These are phyloP conservation scores for Yarrowia hollandica DNA, from an alignment of 805 yeast species.

Conservation along the genomic window DNA sequence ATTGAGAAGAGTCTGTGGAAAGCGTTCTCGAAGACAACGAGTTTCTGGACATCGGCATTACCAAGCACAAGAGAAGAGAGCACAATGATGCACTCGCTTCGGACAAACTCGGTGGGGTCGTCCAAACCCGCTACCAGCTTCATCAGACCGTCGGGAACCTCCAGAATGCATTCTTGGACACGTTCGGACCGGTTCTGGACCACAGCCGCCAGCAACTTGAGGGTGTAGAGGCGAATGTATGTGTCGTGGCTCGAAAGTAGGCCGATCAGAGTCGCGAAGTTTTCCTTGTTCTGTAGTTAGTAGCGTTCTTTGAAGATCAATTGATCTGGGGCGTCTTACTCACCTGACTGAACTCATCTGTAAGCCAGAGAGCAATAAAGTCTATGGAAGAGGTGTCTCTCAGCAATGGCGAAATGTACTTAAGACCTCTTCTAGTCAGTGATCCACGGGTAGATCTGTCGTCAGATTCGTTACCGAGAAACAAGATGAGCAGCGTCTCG, in stretches of 20 bases:
- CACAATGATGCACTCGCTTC: conserved; percentile 81
- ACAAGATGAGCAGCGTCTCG: conserved; percentile 80
- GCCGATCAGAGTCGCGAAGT: conserved; percentile 52
- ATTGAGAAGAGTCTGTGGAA: conserved; percentile 81
- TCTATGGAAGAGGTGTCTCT: conserved; percentile 57
- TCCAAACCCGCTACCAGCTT: conserved; percentile 59
- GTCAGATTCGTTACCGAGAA: conserved; percentile 61
- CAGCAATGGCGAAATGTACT: conserved; percentile 68
- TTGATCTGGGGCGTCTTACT: conserved; percentile 1
- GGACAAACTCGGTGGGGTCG: conserved; percentile 75
- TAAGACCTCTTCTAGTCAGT: conserved; percentile 24
- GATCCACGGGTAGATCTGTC: conserved; percentile 30
- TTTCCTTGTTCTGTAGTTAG: conserved; percentile 42
- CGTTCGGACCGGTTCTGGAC: conserved; percentile 71
- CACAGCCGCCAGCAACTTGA: conserved; percentile 82
- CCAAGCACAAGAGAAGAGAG: conserved; percentile 79
- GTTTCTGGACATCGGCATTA: conserved; percentile 81
- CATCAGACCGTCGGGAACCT: conserved; percentile 50
- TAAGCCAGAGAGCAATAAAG: conserved; percentile 90
- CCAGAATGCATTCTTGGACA: conserved; percentile 70
- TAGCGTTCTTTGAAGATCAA: background rate
- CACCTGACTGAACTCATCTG: conserved; percentile 83
- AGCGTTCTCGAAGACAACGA: conserved; percentile 92
- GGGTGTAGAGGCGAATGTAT: conserved; percentile 74
- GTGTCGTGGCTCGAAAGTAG: conserved; percentile 59